Conservation (phyloP, 2,329 filamentous ascomycete species). For the Fusarium tanahbumbuense region DNA sequence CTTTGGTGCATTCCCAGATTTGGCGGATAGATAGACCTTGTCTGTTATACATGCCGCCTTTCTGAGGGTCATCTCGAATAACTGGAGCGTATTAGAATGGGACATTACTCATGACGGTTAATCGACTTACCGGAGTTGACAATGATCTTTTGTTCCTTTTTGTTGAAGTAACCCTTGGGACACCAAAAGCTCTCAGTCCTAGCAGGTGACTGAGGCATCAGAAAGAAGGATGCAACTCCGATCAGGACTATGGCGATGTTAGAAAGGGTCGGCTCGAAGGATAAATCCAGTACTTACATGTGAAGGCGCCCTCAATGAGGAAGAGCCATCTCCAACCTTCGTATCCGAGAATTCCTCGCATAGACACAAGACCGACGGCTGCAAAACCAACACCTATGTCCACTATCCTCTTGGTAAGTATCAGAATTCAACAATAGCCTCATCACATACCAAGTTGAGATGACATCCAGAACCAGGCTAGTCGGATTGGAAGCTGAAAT, state of each 20-base stretch:
- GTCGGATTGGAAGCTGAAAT: neutral
- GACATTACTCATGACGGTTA: neutral
- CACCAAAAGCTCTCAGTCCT: neutral
- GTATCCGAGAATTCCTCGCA: constrained; percentile 63
- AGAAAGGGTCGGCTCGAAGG: accelerated
- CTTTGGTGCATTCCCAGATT: constrained; percentile 60
- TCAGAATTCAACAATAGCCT: neutral
- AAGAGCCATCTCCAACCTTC: constrained; percentile 71
- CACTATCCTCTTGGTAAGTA: neutral
- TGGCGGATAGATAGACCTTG: constrained; percentile 58
- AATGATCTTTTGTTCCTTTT: constrained; percentile 60
- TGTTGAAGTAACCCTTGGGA: neutral
- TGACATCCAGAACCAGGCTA: neutral
- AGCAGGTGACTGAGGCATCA: neutral
- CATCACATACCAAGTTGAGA: neutral
- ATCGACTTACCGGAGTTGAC: constrained; percentile 38
- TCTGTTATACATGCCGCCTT: constrained; percentile 67
- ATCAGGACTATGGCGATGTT: neutral
- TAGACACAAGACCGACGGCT: constrained; percentile 60
- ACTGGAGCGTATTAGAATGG: constrained; percentile 46
- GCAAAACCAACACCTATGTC: neutral
- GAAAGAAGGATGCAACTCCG: neutral
- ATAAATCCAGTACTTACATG: neutral
- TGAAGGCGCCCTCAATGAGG: constrained; percentile 52
- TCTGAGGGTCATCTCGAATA: constrained; percentile 66